Conservation (phyloP, 2,329 filamentous ascomycete genomes). For the Fusarium xyrophilum region DNA sequence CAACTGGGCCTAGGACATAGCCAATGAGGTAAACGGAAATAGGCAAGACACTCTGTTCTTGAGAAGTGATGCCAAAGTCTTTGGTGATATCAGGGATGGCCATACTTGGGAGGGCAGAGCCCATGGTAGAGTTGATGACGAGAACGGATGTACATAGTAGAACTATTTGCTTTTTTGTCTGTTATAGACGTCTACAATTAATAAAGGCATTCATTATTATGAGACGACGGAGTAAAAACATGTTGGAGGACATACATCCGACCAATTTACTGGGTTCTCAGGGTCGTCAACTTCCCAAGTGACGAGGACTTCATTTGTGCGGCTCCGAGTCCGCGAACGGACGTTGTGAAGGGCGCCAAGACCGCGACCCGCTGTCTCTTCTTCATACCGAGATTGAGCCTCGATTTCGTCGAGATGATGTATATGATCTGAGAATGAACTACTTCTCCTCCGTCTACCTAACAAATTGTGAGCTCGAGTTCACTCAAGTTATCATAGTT, state of each 20-base stretch:
- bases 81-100: constrained; percentile 63
- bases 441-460: constrained; percentile 40
- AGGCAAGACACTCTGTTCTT: constrained; percentile 58
- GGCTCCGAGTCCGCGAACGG: constrained; percentile 45
- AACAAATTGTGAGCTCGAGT: constrained; percentile 20
- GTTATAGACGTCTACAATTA: background rate
- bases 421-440: constrained; percentile 37
- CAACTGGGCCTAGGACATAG: constrained; percentile 66
- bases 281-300: constrained; percentile 57
- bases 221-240: background rate
- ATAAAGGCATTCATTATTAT: background rate
- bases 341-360: constrained; percentile 46
- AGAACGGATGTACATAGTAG: constrained; percentile 62
- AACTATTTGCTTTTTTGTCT: constrained; percentile 63
- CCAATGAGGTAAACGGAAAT: constrained; percentile 70
- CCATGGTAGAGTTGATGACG: constrained; percentile 73
- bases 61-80: constrained; percentile 62
- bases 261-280: constrained; percentile 63
- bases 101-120: constrained; percentile 69
- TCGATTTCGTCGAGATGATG: constrained; percentile 49
- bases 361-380: constrained; percentile 50
- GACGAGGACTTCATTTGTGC: constrained; percentile 48
- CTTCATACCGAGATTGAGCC: constrained; percentile 50
- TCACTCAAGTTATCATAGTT: background rate
- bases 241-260: constrained; percentile 42